Evolutionary conservation across 805 yeast genomes (phyloP).

Genomic region (Hanseniaspora thailandica): DNA sequence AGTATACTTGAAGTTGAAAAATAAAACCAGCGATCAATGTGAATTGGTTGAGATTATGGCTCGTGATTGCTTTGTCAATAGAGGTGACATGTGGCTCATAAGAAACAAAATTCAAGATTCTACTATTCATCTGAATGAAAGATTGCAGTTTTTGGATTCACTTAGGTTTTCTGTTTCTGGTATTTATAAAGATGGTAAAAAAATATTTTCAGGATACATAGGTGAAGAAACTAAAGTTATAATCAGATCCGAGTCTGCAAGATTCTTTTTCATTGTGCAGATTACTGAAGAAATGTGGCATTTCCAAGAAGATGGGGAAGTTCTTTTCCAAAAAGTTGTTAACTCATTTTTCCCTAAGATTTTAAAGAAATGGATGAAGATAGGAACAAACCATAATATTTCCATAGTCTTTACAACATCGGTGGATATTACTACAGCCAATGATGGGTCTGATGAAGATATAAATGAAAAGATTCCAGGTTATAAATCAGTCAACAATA

Average conservation of each 20-base stretch:
- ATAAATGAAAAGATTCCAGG: slow-evolving; percentile 58
- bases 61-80: slow-evolving; percentile 65
- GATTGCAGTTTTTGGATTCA: slow-evolving; percentile 47
- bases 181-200: slow-evolving; percentile 53
- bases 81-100: slow-evolving; percentile 90
- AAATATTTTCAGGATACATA: slow-evolving; percentile 62
- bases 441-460: slow-evolving; percentile 19
- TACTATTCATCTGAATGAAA: slow-evolving; percentile 59
- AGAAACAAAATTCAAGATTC: slow-evolving; percentile 48
- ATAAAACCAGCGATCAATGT: slow-evolving; percentile 44
- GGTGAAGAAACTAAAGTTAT: slow-evolving; percentile 66
- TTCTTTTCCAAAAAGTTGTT: slow-evolving; percentile 81
- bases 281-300: slow-evolving; percentile 96
- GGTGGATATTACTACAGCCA: slow-evolving; percentile 42
- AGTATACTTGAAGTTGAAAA: slow-evolving; percentile 44
- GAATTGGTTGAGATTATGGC: slow-evolving; percentile 74
- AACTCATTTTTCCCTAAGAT: slow-evolving; percentile 86
- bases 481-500: slow-evolving; percentile 52
- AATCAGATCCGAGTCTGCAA: slow-evolving; percentile 84
- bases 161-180: slow-evolving; percentile 54
- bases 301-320: slow-evolving; percentile 92
- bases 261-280: slow-evolving; percentile 71
- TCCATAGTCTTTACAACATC: slow-evolving; percentile 79
- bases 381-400: slow-evolving; percentile 80
- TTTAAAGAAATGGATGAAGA: slow-evolving; percentile 74